Evolutionary conservation across 1,139 yeast species (phyloP), one percentile per base, ranked within the genome.

Genomic region (Pichia kudriavzevii): DNA sequence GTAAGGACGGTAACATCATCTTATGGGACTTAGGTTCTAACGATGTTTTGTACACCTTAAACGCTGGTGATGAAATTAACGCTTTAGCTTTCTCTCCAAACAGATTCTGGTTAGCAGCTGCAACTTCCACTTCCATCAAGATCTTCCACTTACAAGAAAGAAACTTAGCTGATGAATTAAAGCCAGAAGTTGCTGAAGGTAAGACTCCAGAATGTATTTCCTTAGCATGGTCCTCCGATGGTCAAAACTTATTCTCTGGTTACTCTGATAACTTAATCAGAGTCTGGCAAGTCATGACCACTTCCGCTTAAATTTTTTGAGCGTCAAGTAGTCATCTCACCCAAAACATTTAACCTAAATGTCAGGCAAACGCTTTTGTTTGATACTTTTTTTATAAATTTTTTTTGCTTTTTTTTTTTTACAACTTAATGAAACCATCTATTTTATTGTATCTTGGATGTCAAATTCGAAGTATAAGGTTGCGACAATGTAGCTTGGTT

Each of bases 31-130:
- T 91, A 71, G 78, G 80, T 78, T 69, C 77, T 59, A 79, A 83
- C 75, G 69, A 72, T 66, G 82, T 91, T 63, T 76, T 88, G 63
- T 91, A 87, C 94, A 81, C 95, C 63, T 80, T 91, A 68, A 75
- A 76, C 61, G 93, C 95, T 57, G 85, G 93, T 67, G 93, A 91
- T 63, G 98, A 91, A 77, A 91, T 93, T 59, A 85, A 84, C 71
- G 93, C 96, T 65, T 80, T 91, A 66, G 94, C 96, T 61, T 93
- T 91, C 95, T 88, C 98, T 67, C 98, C 99, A 72, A 84, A 85
- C 94, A 88, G 98, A 82, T 93, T 85, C 93, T 91, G 98, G 98
- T 84, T 93, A 69, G 93, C 95, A 67, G 98, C 97, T 72, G 98
- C 98, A 63, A 91, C 99, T 60, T 75, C 95, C 55, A 72, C 95